These are phyloP conservation scores for Saksenaea vasiformis DNA, from an alignment of 371 early-diverging fungal genomes.

Conservation along the genomic window DNA sequence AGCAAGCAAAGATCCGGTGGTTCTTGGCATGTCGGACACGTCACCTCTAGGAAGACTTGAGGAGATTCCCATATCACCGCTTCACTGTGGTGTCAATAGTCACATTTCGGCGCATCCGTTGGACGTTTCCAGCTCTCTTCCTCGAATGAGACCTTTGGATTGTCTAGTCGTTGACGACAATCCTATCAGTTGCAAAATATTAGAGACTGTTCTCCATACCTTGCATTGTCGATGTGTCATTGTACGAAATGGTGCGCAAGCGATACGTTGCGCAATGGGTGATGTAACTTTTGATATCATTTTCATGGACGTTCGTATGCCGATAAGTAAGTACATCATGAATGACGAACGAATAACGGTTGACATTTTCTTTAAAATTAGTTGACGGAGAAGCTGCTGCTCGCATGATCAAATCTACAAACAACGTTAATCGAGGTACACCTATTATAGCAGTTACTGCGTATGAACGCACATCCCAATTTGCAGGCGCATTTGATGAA, in stretches of 20 bases:
- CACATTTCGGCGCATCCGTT: neutral
- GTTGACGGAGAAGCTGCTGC: slow-evolving; percentile 92
- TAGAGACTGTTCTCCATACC: slow-evolving; percentile 81
- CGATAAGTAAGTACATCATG: slow-evolving; percentile 68
- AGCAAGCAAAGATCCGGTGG: neutral
- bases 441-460: slow-evolving; percentile 78
- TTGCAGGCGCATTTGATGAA: slow-evolving; percentile 72
- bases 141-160: slow-evolving; percentile 30
- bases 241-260: slow-evolving; percentile 91
- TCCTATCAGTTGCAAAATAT: slow-evolving; percentile 83
- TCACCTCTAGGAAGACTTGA: neutral
- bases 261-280: slow-evolving; percentile 87
- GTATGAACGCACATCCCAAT: slow-evolving; percentile 61
- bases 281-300: slow-evolving; percentile 88
- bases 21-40: neutral
- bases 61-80: neutral
- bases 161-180: slow-evolving; percentile 90
- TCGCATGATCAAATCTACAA: slow-evolving; percentile 93
- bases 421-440: slow-evolving; percentile 73
- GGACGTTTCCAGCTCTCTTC: neutral
- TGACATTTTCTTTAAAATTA: slow-evolving; percentile 20
- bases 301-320: slow-evolving; percentile 92
- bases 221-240: slow-evolving; percentile 79
- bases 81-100: neutral
- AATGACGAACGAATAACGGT: neutral